Conservation (phyloP, 495 filamentous ascomycete species). For the Darksidea phi region DNA sequence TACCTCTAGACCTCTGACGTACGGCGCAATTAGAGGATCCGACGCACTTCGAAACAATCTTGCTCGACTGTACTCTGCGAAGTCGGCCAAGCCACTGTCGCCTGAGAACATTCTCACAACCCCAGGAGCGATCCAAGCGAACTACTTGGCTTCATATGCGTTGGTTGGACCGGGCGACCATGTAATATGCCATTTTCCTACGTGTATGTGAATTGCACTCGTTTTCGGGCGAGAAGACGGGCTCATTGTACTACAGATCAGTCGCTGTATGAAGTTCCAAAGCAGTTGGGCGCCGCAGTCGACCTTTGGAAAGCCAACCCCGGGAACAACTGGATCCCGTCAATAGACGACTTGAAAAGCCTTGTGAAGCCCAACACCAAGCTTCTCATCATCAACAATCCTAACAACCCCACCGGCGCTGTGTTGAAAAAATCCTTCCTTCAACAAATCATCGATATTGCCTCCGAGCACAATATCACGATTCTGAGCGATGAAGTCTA, state of each 20-base stretch:
- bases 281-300: slow-evolving; percentile 76
- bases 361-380: slow-evolving; percentile 77
- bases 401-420: slow-evolving; percentile 83
- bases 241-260: slow-evolving; percentile 51
- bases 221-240: no score
- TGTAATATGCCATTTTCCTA: slow-evolving; percentile 85
- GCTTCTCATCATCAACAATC: slow-evolving; percentile 72
- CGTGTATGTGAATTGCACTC: slow-evolving; percentile 45
- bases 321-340: slow-evolving; percentile 63
- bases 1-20: slow-evolving; percentile 57
- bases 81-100: slow-evolving; percentile 52
- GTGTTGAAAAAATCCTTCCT: slow-evolving; percentile 63
- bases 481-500: slow-evolving; percentile 85
- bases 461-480: slow-evolving; percentile 60
- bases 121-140: slow-evolving; percentile 79
- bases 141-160: slow-evolving; percentile 73
- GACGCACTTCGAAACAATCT: slow-evolving; percentile 60
- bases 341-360: slow-evolving; percentile 63
- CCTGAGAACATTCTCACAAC: slow-evolving; percentile 72
- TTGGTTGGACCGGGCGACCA: slow-evolving; percentile 79
- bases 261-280: slow-evolving; percentile 77
- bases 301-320: slow-evolving; percentile 73
- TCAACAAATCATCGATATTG: slow-evolving; percentile 62
- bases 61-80: slow-evolving; percentile 63
- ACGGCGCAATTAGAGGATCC: slow-evolving; percentile 71